phyloP scores from a whole-genome alignment of 352 stramenopile species.

The Phytopythium oedochilum region DNA sequence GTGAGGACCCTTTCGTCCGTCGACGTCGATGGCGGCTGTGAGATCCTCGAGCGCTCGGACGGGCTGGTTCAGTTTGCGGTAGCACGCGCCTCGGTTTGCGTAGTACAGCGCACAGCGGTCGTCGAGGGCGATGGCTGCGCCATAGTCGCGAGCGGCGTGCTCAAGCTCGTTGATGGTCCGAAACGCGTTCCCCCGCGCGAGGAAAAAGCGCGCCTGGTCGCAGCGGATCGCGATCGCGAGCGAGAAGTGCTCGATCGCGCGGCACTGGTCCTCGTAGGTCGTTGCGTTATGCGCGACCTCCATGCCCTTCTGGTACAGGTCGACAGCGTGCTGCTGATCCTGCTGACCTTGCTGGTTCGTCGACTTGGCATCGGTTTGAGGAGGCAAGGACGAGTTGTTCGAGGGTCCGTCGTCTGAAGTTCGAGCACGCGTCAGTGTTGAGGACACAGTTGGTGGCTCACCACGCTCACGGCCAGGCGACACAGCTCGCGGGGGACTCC shows the following conservation, averaged over 20 bases:
- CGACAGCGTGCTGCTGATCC: constrained; percentile 66
- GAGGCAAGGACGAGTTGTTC: not conserved
- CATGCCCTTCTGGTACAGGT: constrained; percentile 74
- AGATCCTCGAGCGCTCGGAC: constrained; percentile 62
- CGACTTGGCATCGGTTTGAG: not conserved
- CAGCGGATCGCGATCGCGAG: constrained; percentile 64
- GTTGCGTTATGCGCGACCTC: constrained; percentile 57
- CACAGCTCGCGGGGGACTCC: not conserved
- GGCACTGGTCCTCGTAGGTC: constrained; percentile 55
- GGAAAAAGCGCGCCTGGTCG: constrained; percentile 73
- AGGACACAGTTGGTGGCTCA: not conserved
- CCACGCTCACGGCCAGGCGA: not conserved
- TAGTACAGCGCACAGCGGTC: constrained; percentile 67
- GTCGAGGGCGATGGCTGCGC: constrained; percentile 50
- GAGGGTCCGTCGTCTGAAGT: not conserved
- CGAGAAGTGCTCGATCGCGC: constrained; percentile 70
- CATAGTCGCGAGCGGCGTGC: constrained; percentile 55
- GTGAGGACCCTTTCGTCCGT: constrained; percentile 62
- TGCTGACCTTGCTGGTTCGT: constrained; percentile 38
- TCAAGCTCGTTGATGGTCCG: constrained; percentile 68
- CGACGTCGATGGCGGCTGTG: constrained; percentile 63
- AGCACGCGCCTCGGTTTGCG: constrained; percentile 63
- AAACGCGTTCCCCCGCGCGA: constrained; percentile 68
- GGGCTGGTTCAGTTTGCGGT: constrained; percentile 63
- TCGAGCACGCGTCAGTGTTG: not conserved